phyloP scores from a whole-genome alignment of 129 eudicot genomes.

The Glebionis coronaria region DNA sequence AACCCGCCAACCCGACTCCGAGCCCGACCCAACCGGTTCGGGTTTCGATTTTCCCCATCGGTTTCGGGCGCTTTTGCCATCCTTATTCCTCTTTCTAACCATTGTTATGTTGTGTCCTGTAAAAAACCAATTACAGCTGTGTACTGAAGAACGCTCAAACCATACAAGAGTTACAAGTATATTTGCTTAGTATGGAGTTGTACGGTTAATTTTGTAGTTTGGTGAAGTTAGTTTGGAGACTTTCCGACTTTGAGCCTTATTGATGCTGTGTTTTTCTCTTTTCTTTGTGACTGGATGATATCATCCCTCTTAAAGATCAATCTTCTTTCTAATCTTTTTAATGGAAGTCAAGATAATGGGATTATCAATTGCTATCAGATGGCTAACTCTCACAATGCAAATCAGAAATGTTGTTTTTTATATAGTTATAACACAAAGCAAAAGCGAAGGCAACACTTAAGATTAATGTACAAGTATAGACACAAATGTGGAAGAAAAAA shows the following conservation, averaged over 20 bases:
- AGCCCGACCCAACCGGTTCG: too few species aligned
- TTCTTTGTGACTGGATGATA: conserved; percentile 6
- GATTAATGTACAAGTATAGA: conserved; percentile 15
- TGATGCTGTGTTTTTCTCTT: not conserved
- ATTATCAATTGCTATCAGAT: not conserved
- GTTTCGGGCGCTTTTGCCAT: too few species aligned
- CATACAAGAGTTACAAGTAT: conserved; percentile 53
- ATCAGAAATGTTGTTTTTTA: too few species aligned
- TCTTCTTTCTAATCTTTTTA: not conserved
- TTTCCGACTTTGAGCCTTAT: not conserved
- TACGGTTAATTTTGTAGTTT: conserved; percentile 13
- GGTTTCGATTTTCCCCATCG: too few species aligned
- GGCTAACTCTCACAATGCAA: too few species aligned
- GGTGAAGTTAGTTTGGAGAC: conserved; percentile 14
- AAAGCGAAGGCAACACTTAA: not conserved
- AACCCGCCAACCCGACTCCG: too few species aligned
- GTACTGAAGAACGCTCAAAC: conserved; percentile 41
- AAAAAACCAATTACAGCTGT: conserved; percentile 56
- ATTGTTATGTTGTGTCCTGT: conserved; percentile 9
- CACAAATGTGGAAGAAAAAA: conserved; percentile 16
- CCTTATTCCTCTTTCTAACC: not conserved
- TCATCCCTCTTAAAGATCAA: conserved; percentile 3
- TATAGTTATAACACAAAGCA: not conserved
- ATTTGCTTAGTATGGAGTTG: conserved; percentile 37
- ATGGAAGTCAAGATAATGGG: not conserved